Conservation (phyloP, 805 yeast genomes). For the Grigorovia transvaalensis region DNA sequence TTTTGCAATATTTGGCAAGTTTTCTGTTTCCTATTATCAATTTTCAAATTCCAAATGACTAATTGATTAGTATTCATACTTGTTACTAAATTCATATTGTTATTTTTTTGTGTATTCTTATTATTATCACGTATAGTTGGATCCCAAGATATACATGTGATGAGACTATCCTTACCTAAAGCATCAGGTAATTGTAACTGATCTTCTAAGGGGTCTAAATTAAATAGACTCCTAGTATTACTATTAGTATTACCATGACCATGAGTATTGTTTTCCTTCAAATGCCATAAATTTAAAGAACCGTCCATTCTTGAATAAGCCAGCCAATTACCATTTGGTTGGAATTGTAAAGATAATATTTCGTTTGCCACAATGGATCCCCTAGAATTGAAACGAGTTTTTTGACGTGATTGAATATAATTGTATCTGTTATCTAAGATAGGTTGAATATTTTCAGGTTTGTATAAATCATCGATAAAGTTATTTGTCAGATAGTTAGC, state of each 20-base stretch:
- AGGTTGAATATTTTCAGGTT: conserved; percentile 1
- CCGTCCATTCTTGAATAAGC: conserved; percentile 27
- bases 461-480: conserved; percentile 2
- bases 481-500: conserved; percentile 2
- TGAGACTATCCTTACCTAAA: conserved; percentile 12
- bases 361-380: conserved; percentile 12
- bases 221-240: background rate
- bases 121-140: conserved; percentile 8
- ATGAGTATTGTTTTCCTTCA: background rate
- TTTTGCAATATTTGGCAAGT: conserved; percentile 12
- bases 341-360: conserved; percentile 17
- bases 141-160: conserved; percentile 21
- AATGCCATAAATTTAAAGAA: conserved; percentile 20
- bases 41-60: conserved; percentile 17
- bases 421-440: conserved; percentile 19
- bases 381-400: conserved; percentile 14
- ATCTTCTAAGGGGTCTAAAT: background rate
- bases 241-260: background rate
- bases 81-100: conserved; percentile 11
- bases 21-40: conserved; percentile 4
- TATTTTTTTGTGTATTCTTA: too few relatives aligned
- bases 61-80: conserved; percentile 15
- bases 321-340: conserved; percentile 18
- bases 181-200: conserved; percentile 6
- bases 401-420: conserved; percentile 9